phyloP scores from a whole-genome alignment of 2,329 filamentous ascomycete genomes.

The Pleurostoma richardsiae region DNA sequence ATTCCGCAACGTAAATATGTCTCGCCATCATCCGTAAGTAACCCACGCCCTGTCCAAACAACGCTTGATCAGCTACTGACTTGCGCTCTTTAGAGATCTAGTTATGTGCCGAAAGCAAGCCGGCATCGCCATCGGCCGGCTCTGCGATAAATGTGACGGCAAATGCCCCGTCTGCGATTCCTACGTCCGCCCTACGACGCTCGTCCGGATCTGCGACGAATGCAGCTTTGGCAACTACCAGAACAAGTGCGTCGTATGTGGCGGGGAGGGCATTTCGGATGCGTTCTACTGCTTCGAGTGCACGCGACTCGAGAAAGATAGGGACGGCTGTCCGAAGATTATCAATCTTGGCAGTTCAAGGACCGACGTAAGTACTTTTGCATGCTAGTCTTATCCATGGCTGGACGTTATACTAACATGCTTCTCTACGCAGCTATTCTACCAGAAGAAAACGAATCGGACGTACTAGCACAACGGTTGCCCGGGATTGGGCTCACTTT shows the following conservation, averaged over 20 bases:
- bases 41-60: background rate
- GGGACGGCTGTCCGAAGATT: conserved; percentile 98
- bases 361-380: conserved; percentile 68
- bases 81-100: conserved; percentile 52
- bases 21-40: conserved; percentile 25
- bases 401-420: conserved; percentile 17
- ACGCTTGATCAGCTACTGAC: background rate
- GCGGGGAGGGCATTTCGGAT: conserved; percentile 95
- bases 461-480: conserved; percentile 44
- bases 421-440: conserved; percentile 43
- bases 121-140: conserved; percentile 94
- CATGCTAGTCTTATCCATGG: background rate
- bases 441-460: conserved; percentile 64
- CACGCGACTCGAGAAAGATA: conserved; percentile 91
- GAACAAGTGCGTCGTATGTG: conserved; percentile 99
- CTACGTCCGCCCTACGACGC: conserved; percentile 94
- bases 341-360: conserved; percentile 94
- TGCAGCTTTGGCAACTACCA: conserved; percentile 99
- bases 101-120: conserved; percentile 99
- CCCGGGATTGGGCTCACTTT: conserved; percentile 40
- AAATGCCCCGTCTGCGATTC: conserved; percentile 99
- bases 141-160: conserved; percentile 99
- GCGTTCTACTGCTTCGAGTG: conserved; percentile 99
- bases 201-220: conserved; percentile 98
- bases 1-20: conserved; percentile 12